phyloP scores from a whole-genome alignment of 331 rosid genomes.

The Ulmus americana region DNA sequence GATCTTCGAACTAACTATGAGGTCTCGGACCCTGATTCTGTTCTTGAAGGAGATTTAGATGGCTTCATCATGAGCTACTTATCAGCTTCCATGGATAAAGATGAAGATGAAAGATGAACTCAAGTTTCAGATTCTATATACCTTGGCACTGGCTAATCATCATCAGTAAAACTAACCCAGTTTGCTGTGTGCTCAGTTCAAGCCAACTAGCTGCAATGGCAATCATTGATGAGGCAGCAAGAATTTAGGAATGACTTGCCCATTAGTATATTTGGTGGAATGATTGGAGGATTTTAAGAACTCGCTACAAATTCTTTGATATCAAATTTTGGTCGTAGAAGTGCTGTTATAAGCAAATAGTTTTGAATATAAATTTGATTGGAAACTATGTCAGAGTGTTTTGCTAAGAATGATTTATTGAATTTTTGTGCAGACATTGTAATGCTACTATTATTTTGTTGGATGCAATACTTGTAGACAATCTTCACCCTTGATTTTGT shows the following conservation, averaged over 20 bases:
- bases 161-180: slow-evolving; percentile 13
- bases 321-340: neutral
- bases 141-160: slow-evolving; percentile 3
- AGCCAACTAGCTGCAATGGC: neutral
- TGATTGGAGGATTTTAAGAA: neutral
- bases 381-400: too few relatives aligned
- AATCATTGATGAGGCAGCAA: neutral
- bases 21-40: slow-evolving; percentile 85
- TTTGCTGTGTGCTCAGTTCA: neutral
- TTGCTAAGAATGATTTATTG: too few relatives aligned
- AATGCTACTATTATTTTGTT: too few relatives aligned
- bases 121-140: neutral
- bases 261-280: neutral
- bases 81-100: slow-evolving; percentile 73
- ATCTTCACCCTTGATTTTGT: too few relatives aligned
- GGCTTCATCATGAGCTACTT: slow-evolving; percentile 78
- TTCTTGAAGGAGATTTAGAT: slow-evolving; percentile 80
- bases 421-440: too few relatives aligned
- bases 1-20: slow-evolving; percentile 89
- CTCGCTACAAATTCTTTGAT: neutral
- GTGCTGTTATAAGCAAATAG: neutral
- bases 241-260: slow-evolving; percentile 2
- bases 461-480: too few relatives aligned
- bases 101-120: slow-evolving; percentile 36
- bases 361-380: too few relatives aligned